Evolutionary conservation across 306 rosid genomes (phyloP).

Genomic region (Quercus gilva): DNA sequence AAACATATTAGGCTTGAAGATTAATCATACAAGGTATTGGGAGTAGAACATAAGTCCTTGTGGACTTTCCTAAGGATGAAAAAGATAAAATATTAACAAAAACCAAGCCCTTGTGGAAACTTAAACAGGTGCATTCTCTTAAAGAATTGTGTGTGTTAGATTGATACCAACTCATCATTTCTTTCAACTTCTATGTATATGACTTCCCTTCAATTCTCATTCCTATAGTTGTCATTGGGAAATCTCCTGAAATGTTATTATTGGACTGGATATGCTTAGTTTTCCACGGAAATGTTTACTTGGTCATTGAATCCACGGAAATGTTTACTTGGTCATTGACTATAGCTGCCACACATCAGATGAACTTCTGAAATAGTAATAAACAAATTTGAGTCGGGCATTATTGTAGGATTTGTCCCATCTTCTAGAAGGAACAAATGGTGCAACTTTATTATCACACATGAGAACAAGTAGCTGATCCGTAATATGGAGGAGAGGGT

Average conservation of each 20-base stretch:
- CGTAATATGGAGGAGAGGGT: too few relatives aligned
- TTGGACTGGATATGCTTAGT: background rate
- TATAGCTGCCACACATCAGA: background rate
- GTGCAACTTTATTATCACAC: too few relatives aligned
- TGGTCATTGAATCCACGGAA: background rate
- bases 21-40: background rate
- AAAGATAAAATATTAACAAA: background rate
- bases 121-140: background rate
- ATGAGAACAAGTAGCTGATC: too few relatives aligned
- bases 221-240: background rate
- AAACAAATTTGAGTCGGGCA: background rate
- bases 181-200: background rate
- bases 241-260: background rate
- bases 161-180: too few relatives aligned
- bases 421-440: background rate
- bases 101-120: background rate
- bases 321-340: background rate
- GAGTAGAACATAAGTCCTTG: background rate
- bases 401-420: background rate
- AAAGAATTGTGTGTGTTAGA: background rate
- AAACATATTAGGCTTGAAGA: background rate
- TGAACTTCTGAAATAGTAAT: background rate
- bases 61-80: background rate
- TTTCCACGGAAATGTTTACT: background rate
- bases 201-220: background rate